These are phyloP conservation scores for Fusarium piperis DNA, from an alignment of 2,329 filamentous ascomycete genomes.

Conservation along the genomic window DNA sequence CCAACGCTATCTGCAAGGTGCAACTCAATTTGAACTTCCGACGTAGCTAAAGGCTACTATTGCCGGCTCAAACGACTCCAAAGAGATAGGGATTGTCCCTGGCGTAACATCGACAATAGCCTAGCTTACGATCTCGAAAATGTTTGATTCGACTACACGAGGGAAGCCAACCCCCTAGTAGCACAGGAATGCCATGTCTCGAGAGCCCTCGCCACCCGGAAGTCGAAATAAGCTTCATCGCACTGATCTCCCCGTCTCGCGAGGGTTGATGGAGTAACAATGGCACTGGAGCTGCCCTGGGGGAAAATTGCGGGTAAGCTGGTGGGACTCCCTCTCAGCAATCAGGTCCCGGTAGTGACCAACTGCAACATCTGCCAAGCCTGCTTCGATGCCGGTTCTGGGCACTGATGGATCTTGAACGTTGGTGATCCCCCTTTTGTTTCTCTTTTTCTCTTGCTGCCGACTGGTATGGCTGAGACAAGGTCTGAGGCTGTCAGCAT, in stretches of 20 bases:
- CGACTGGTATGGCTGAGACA: not conserved
- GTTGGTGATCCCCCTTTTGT: not conserved
- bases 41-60: not conserved
- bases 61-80: not conserved
- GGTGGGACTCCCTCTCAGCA: constrained; percentile 5
- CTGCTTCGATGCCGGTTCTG: not conserved
- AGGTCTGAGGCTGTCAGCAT: not conserved
- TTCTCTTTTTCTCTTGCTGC: not conserved
- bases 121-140: not conserved
- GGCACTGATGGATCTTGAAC: not conserved
- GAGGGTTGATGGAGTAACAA: not conserved
- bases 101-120: not conserved
- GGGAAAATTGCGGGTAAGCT: not conserved
- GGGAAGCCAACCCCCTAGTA: not conserved
- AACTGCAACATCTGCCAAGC: not conserved
- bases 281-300: not conserved
- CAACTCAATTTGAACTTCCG: constrained; percentile 9
- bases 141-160: not conserved
- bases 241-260: constrained; percentile 5
- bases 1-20: constrained; percentile 3
- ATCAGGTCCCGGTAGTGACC: not conserved
- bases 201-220: not conserved
- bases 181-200: not conserved
- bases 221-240: constrained; percentile 21
- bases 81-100: not conserved